Conservation (phyloP, 352 stramenopile species). For the Globisporangium nagaii region DNA sequence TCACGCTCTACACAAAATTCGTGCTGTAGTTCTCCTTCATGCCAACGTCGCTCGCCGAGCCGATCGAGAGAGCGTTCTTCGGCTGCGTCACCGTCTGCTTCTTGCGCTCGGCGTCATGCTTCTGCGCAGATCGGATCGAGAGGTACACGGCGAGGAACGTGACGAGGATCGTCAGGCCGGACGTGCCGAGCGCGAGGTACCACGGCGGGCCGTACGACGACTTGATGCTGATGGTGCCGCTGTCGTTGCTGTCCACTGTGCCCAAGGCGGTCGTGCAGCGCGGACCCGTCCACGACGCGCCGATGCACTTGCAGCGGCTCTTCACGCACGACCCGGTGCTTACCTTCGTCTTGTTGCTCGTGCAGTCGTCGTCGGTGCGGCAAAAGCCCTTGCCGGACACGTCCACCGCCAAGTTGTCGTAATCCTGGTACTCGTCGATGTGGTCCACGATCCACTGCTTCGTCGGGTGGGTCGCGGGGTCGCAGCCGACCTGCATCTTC, state of each 20-base stretch:
- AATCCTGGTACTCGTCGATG: slow-evolving; percentile 68
- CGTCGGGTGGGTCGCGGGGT: slow-evolving; percentile 61
- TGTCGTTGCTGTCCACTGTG: slow-evolving; percentile 1
- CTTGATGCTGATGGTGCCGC: slow-evolving; percentile 2
- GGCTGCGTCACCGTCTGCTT: slow-evolving; percentile 18
- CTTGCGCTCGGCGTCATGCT: slow-evolving; percentile 1
- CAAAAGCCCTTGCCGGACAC: slow-evolving; percentile 69
- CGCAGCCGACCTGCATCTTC: slow-evolving; percentile 50
- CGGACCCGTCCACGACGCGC: slow-evolving; percentile 34
- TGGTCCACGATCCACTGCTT: slow-evolving; percentile 72
- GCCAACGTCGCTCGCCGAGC: slow-evolving; percentile 15
- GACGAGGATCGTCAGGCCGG: slow-evolving; percentile 2
- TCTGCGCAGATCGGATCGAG: slow-evolving; percentile 1
- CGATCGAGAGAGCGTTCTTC: slow-evolving; percentile 13
- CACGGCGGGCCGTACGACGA: slow-evolving; percentile 12
- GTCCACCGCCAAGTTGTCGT: slow-evolving; percentile 45
- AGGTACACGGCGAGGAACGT: slow-evolving; percentile 5
- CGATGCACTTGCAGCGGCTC: slow-evolving; percentile 27
- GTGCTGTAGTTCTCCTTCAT: slow-evolving; percentile 30
- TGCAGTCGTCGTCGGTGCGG: slow-evolving; percentile 49
- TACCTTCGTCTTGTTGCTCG: slow-evolving; percentile 14
- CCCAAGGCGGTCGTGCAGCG: slow-evolving; percentile 29
- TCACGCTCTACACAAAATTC: slow-evolving; percentile 24
- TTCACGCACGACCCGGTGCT: slow-evolving; percentile 34
- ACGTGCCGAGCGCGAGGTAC: slow-evolving; percentile 1